Percentiles rank a stretch among this genome's conserved stretches.
These are phyloP conservation scores for Pseudogymnoascus sp. DNA, from an alignment of 2,329 filamentous ascomycete species.

Conservation along the genomic window DNA sequence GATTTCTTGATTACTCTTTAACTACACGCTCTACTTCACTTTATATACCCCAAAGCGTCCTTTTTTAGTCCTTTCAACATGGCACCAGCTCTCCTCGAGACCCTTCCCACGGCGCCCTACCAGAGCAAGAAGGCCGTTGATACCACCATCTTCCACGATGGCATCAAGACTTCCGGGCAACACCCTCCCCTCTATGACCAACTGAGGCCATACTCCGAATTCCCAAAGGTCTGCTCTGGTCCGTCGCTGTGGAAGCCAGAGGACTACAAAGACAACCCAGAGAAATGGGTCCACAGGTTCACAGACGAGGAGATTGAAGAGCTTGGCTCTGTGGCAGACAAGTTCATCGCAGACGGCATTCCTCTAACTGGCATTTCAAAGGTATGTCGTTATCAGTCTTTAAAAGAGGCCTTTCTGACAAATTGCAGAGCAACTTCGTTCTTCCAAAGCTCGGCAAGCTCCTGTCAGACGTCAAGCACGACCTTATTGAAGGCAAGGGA, in stretches of 20 bases:
- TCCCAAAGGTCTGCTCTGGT: slow-evolving; percentile 64
- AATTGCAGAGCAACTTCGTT: slow-evolving; percentile 44
- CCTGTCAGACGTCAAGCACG: slow-evolving; percentile 50
- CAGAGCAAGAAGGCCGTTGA: slow-evolving; percentile 16
- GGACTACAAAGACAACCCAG: slow-evolving; percentile 27
- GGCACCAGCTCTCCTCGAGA: slow-evolving; percentile 15
- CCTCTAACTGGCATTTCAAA: slow-evolving; percentile 66
- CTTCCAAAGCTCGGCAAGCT: slow-evolving; percentile 50
- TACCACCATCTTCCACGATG: slow-evolving; percentile 29
- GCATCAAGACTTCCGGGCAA: slow-evolving; percentile 54
- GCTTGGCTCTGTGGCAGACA: slow-evolving; percentile 58
- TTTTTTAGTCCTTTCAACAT: slow-evolving; percentile 8
- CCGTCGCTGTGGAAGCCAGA: slow-evolving; percentile 63
- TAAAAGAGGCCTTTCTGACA: slow-evolving; percentile 10
- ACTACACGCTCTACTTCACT: neutral
- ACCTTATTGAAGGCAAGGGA: slow-evolving; percentile 76
- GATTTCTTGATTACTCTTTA: neutral
- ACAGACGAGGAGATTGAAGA: slow-evolving; percentile 59
- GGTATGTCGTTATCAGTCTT: slow-evolving; percentile 27
- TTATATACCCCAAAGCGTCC: neutral
- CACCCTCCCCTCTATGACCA: slow-evolving; percentile 60
- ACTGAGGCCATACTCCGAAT: slow-evolving; percentile 60
- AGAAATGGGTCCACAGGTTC: slow-evolving; percentile 63
- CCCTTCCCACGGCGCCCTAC: slow-evolving; percentile 11
- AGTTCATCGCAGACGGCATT: slow-evolving; percentile 56